Percentiles rank a stretch among this genome's conserved stretches.
Conservation (phyloP, 768 basidiomycete genomes). For the Phlegmacium glaucopus region DNA sequence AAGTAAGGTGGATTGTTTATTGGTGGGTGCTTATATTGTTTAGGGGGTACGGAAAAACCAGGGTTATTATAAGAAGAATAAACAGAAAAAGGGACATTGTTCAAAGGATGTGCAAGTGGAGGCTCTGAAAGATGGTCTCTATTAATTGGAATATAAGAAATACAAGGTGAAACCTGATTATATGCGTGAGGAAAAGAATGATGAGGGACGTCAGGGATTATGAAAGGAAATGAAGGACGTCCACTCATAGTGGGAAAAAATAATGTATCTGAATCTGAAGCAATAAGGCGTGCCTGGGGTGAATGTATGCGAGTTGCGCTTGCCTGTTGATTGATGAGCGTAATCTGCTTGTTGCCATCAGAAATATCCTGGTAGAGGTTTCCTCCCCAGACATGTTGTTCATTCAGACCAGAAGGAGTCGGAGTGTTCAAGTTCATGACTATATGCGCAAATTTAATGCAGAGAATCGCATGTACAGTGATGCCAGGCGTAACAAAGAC, state of each 20-base stretch:
- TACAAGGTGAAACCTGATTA: too few species aligned
- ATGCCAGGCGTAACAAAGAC: not conserved
- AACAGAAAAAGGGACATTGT: not conserved
- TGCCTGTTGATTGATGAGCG: not conserved
- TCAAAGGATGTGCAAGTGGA: not conserved
- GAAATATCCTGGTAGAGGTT: not conserved
- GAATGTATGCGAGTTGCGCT: not conserved
- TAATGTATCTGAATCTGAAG: too few species aligned
- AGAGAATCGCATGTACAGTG: not conserved
- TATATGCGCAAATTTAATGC: not conserved
- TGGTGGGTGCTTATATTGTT: not conserved
- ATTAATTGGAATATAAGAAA: too few species aligned
- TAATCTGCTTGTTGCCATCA: not conserved
- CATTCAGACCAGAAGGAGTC: not conserved
- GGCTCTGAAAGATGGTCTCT: not conserved
- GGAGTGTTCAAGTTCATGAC: not conserved
- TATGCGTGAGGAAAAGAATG: too few species aligned
- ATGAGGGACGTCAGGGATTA: too few species aligned
- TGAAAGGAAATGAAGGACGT: too few species aligned
- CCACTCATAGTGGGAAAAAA: too few species aligned
- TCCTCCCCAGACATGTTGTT: constrained; percentile 1
- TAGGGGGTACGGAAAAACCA: not conserved
- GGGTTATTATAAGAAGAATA: too few species aligned
- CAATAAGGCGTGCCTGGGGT: too few species aligned
- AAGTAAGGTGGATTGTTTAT: not conserved